Evolutionary conservation across 257 asterid genomes (phyloP).

Genomic region (Petunia axillaris): DNA sequence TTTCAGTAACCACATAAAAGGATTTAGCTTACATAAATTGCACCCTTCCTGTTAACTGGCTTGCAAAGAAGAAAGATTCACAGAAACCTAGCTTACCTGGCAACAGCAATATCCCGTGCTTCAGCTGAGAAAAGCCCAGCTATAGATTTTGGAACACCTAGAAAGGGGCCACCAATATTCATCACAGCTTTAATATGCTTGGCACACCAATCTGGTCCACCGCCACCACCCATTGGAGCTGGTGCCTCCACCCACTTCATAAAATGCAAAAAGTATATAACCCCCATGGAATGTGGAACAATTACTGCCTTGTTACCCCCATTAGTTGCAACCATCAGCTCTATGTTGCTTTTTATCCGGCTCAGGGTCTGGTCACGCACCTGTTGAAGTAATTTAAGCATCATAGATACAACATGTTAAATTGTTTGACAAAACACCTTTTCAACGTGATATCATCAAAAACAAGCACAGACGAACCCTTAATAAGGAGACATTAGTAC

Average conservation of each 20-base stretch:
- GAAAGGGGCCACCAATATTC: conserved; percentile 87
- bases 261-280: conserved; percentile 77
- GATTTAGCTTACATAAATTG: background rate
- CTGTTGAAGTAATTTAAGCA: conserved; percentile 40
- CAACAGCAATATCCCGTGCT: conserved; percentile 81
- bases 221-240: conserved; percentile 93
- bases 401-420: conserved; percentile 1
- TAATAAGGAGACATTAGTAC: conserved; percentile 38
- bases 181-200: conserved; percentile 81
- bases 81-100: conserved; percentile 44
- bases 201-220: conserved; percentile 94
- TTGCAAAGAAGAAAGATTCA: background rate
- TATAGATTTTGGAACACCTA: conserved; percentile 85
- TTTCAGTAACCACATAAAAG: conserved; percentile 19
- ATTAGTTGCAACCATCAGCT: conserved; percentile 77
- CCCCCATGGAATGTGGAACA: conserved; percentile 97
- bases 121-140: conserved; percentile 84
- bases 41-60: background rate
- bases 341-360: conserved; percentile 79
- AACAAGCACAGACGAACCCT: background rate
- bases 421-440: background rate
- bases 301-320: conserved; percentile 89
- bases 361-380: conserved; percentile 81
- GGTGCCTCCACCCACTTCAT: conserved; percentile 98
- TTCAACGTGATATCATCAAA: conserved; percentile 16